Evolutionary conservation across 331 rosid species (phyloP).

Genomic region (Arachis monticola): DNA sequence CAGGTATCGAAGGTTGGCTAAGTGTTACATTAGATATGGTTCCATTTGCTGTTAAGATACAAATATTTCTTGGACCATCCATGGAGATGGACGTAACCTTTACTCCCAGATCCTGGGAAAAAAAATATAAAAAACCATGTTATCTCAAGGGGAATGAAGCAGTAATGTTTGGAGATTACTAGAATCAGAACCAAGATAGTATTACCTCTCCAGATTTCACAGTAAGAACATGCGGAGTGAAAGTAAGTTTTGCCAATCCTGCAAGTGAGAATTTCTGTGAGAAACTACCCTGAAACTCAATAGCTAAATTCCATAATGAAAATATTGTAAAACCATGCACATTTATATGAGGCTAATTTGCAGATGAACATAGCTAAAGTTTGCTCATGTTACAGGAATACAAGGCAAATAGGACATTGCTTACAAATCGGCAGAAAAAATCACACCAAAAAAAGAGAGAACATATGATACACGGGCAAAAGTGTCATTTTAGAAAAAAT

Average conservation of each 20-base stretch:
- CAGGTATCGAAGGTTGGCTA: slow-evolving; percentile 65
- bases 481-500: slow-evolving; percentile 34
- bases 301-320: not conserved
- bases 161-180: not conserved
- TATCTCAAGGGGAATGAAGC: slow-evolving; percentile 12
- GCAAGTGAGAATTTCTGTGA: slow-evolving; percentile 29
- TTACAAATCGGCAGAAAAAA: slow-evolving; percentile 35
- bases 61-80: slow-evolving; percentile 62
- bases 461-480: slow-evolving; percentile 41
- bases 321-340: not conserved
- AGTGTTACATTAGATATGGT: slow-evolving; percentile 75
- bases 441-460: not conserved
- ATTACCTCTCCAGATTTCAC: slow-evolving; percentile 82
- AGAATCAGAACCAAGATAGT: not conserved
- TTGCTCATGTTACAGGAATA: slow-evolving; percentile 2
- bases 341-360: not conserved
- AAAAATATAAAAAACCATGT: slow-evolving; percentile 27
- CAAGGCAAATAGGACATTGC: slow-evolving; percentile 14
- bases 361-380: slow-evolving; percentile 14
- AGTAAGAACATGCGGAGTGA: slow-evolving; percentile 67
- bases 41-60: slow-evolving; percentile 73
- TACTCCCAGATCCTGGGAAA: slow-evolving; percentile 63
- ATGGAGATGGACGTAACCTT: slow-evolving; percentile 66
- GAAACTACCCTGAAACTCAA: not conserved
- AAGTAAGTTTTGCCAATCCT: slow-evolving; percentile 58